Conservation (phyloP, 192 early-diverging fungal genomes). For the Glomus cerebriforme region DNA sequence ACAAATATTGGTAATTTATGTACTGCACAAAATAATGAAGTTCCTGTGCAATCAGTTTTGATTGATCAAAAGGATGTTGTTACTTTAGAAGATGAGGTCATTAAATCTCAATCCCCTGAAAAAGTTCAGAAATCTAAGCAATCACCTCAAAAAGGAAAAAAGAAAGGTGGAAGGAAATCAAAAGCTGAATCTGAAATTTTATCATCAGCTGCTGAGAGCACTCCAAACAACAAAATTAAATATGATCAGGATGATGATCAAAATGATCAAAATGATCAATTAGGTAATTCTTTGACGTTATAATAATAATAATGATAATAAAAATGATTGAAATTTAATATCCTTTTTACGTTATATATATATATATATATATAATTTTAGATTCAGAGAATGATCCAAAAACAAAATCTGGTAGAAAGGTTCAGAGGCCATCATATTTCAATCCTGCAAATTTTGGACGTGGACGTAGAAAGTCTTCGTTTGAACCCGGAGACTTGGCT, state of each 20-base stretch:
- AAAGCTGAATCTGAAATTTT: background rate
- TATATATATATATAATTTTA: background rate
- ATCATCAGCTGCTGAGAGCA: background rate
- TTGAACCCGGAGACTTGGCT: background rate
- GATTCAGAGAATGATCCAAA: background rate
- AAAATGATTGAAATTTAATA: background rate
- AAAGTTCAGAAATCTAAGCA: slow-evolving; percentile 1
- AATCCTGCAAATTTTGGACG: background rate
- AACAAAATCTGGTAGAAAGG: slow-evolving; percentile 32
- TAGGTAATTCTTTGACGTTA: background rate
- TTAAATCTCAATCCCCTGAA: background rate
- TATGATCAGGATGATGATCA: slow-evolving; percentile 5
- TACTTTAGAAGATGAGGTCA: slow-evolving; percentile 7
- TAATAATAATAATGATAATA: too few relatives aligned
- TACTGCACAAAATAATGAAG: background rate
- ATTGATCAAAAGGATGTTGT: slow-evolving; percentile 12
- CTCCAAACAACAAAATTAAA: background rate
- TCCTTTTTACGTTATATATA: background rate
- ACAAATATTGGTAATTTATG: background rate
- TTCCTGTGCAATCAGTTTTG: slow-evolving; percentile 8
- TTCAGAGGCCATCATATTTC: slow-evolving; percentile 13
- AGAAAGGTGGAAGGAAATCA: background rate
- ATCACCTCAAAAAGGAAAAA: background rate
- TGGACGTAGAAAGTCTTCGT: background rate
- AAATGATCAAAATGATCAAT: background rate